Conservation (phyloP, 2,329 filamentous ascomycete genomes). For the Arachnomyces sp. region DNA sequence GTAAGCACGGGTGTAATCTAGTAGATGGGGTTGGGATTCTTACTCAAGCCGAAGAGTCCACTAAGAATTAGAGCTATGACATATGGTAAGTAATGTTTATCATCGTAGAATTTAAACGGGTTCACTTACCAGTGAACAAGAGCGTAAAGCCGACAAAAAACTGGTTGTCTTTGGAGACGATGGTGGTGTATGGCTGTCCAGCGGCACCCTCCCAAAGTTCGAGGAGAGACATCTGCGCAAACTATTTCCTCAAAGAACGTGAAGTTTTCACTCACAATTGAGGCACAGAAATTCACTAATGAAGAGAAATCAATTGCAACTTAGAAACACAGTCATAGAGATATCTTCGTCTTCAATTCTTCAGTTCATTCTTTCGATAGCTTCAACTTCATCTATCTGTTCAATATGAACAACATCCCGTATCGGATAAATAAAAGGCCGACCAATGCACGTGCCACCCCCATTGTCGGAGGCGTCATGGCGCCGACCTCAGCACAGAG, state of each 20-base stretch:
- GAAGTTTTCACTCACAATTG: background rate
- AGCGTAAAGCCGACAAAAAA: conserved; percentile 73
- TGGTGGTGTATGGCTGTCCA: conserved; percentile 72
- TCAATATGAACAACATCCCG: too few species aligned
- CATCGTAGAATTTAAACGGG: background rate
- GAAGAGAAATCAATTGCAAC: background rate
- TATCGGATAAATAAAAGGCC: too few species aligned
- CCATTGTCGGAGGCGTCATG: background rate
- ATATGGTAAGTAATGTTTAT: conserved; percentile 12
- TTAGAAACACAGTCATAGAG: background rate
- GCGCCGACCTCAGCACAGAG: background rate
- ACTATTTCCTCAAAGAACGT: background rate
- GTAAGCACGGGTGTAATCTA: conserved; percentile 7
- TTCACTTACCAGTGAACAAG: conserved; percentile 53
- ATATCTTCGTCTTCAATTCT: background rate
- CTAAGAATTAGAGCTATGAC: conserved; percentile 55
- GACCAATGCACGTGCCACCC: too few species aligned
- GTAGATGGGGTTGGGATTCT: conserved; percentile 19
- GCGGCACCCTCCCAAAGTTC: conserved; percentile 91
- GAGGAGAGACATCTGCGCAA: conserved; percentile 56
- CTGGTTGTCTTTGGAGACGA: conserved; percentile 72
- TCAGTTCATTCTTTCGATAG: background rate
- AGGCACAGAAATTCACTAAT: background rate
- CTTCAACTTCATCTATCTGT: conserved; percentile 1
- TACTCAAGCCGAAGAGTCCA: conserved; percentile 81